phyloP scores from a whole-genome alignment of 345 rosid genomes.

The Hibiscus syriacus region DNA sequence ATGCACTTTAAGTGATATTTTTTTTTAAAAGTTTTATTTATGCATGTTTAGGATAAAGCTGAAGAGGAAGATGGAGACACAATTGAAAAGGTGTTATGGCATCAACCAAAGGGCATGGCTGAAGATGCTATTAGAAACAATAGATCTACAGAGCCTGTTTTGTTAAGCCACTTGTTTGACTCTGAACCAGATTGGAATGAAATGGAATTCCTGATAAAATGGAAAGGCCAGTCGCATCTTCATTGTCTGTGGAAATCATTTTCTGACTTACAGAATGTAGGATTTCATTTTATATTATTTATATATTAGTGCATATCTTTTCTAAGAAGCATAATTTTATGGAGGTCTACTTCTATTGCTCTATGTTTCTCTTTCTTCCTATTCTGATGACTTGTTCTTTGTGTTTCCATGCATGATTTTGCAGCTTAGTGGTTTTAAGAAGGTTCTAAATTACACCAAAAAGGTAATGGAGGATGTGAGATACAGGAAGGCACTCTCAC shows the following conservation, averaged over 20 bases:
- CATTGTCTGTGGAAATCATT: conserved; percentile 95
- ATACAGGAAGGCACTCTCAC: conserved; percentile 64
- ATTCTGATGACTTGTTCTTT: background rate
- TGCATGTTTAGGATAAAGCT: conserved; percentile 61
- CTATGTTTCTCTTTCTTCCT: background rate
- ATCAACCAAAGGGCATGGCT: conserved; percentile 79
- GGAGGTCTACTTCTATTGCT: background rate
- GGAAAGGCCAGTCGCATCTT: conserved; percentile 99
- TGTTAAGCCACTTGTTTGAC: conserved; percentile 68
- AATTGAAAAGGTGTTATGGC: conserved; percentile 95
- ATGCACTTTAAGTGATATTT: background rate
- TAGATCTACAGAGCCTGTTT: conserved; percentile 62
- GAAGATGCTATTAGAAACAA: conserved; percentile 55
- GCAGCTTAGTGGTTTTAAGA: conserved; percentile 95
- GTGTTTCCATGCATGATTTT: conserved; percentile 13
- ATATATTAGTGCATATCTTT: background rate
- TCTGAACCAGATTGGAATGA: conserved; percentile 78
- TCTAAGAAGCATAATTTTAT: background rate
- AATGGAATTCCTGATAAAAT: conserved; percentile 87
- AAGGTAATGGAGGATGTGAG: conserved; percentile 78
- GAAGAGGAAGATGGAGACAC: conserved; percentile 94
- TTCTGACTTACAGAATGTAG: conserved; percentile 79
- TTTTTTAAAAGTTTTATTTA: background rate
- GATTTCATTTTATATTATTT: conserved; percentile 8
- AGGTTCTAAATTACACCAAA: conserved; percentile 88